Evolutionary conservation across 2,329 filamentous ascomycete species (phyloP), one percentile per base, ranked within the genome.

Genomic region (Ramichloridium luteum): DNA sequence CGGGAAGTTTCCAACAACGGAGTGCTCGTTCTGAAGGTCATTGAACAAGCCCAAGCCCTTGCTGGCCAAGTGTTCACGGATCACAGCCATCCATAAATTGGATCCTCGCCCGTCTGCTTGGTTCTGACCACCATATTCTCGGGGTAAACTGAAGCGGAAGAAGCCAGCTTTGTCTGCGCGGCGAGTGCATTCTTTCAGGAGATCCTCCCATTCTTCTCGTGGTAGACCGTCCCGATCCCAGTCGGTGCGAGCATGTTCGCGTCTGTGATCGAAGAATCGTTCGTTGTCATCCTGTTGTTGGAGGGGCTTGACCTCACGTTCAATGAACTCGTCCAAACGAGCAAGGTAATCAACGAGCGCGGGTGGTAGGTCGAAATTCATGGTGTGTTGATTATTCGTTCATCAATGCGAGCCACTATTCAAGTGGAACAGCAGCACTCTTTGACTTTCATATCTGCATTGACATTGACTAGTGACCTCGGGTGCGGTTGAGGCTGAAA

Each of bases 241-340:
- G 46, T 77, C 64, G 2, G 72, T 77, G 18, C 72, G 67, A 5
- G 69, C 58, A 45, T 74, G 63, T 44, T 77, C 72, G 40, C 72
- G 68, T 12, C 72, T 65, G 51, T 77, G 68, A 50, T 77, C 72
- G 54, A 77, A 77, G 63, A 77, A 77, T 36, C 71, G 66, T 33
- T 71, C 60, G 47, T 77, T 77, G 49, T 75, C 69, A 45, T 70
- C 53, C 14, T 56, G 53, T 39, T 65, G 53, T 49, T 77, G 69
- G 1, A 74, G 55, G 1, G 70, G 70, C 0, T 56, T 52, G 41
- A 74, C 75, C 29, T 63, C 61, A 10, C 51, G 46, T 3, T 63
- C 56, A 41, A 77, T 74, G 54, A 75, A 75, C n/a, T 47, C 46
- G 51, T 75, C 70, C 9, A 76, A 55, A n/a, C 56, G 50, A 16